A percentile compares a stretch with the other conserved stretches of the same genome.
phyloP scores from a whole-genome alignment of 2,329 filamentous ascomycete species.

The Penicillium italicum region DNA sequence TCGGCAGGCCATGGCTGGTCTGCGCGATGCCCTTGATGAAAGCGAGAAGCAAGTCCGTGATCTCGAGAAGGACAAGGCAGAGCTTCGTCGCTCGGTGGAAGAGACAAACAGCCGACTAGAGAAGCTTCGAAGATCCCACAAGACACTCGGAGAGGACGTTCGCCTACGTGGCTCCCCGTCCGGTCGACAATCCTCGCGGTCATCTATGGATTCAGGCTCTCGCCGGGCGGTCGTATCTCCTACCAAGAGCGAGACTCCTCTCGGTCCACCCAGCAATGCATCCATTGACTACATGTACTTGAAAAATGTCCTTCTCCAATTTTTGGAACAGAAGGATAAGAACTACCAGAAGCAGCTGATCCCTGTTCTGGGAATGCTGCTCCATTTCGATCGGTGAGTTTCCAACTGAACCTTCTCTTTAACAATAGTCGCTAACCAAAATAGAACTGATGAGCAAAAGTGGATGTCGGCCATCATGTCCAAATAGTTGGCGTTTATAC shows the following conservation, averaged over 20 bases:
- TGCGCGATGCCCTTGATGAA: conserved; percentile 78
- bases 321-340: conserved; percentile 64
- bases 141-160: conserved; percentile 58
- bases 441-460: conserved; percentile 73
- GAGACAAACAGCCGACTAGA: conserved; percentile 75
- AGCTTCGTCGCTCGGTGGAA: conserved; percentile 71
- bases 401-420: neutral
- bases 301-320: conserved; percentile 64
- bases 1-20: conserved; percentile 68
- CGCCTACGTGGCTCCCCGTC: conserved; percentile 45
- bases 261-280: conserved; percentile 22
- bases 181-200: conserved; percentile 52
- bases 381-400: conserved; percentile 61
- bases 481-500: conserved; percentile 31
- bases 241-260: conserved; percentile 40
- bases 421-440: conserved; percentile 15
- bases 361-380: conserved; percentile 61
- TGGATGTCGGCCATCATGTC: conserved; percentile 73
- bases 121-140: conserved; percentile 68
- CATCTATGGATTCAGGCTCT: conserved; percentile 55
- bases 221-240: conserved; percentile 49
- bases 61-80: conserved; percentile 75
- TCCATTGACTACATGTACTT: conserved; percentile 60
- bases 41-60: conserved; percentile 80
- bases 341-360: conserved; percentile 65